phyloP scores from a whole-genome alignment of 2,329 filamentous ascomycete species.

The Cladophialophora immunda region DNA sequence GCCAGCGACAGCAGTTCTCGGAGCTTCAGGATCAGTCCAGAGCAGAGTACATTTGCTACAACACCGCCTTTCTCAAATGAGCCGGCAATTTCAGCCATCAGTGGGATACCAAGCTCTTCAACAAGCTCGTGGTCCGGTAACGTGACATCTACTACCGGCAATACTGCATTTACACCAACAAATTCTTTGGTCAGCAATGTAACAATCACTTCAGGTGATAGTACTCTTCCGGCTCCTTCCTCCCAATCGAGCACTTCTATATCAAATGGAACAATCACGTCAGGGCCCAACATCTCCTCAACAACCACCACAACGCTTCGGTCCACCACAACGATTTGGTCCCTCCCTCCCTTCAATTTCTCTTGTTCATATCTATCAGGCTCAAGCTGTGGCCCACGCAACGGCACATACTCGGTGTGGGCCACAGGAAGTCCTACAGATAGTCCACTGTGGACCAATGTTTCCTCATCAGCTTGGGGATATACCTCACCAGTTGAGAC shows the following conservation, averaged over 20 bases:
- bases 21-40: slow-evolving; percentile 17
- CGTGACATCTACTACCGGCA: neutral
- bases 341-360: neutral
- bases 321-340: slow-evolving; percentile 7
- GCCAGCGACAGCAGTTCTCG: slow-evolving; percentile 8
- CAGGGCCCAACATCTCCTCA: slow-evolving; percentile 6
- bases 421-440: slow-evolving; percentile 6
- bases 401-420: slow-evolving; percentile 8
- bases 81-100: neutral
- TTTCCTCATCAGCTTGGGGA: slow-evolving; percentile 1
- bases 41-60: slow-evolving; percentile 10
- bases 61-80: neutral
- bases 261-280: neutral
- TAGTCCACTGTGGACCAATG: slow-evolving; percentile 18
- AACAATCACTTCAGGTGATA: slow-evolving; percentile 7
- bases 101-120: neutral
- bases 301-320: slow-evolving; percentile 5
- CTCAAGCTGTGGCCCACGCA: slow-evolving; percentile 12
- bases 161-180: neutral
- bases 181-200: neutral
- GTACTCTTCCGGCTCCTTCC: neutral
- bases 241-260: slow-evolving; percentile 1
- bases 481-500: slow-evolving; percentile 12
- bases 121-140: slow-evolving; percentile 7
- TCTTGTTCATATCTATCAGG: slow-evolving; percentile 17